Conservation (phyloP, 805 yeast species). For the Yamadazyma phyllophila region DNA sequence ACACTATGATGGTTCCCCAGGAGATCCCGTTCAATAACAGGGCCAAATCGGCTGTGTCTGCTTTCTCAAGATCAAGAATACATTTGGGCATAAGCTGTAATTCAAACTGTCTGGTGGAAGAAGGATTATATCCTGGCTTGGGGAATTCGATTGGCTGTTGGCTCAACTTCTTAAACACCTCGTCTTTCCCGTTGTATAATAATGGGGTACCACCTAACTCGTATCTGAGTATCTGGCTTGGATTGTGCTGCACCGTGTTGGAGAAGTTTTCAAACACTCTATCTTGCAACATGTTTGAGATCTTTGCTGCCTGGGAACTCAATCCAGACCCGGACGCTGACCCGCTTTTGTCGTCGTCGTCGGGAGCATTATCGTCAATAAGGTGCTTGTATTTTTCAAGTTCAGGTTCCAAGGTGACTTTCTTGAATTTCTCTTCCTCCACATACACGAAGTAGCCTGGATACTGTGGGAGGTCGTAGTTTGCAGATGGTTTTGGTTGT, state of each 20-base stretch:
- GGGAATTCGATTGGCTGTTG: conserved; percentile 41
- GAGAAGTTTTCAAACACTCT: conserved; percentile 77
- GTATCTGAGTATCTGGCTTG: conserved; percentile 83
- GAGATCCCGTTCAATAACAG: conserved; percentile 79
- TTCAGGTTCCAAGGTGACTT: conserved; percentile 52
- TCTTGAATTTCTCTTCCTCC: conserved; percentile 65
- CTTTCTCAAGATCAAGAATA: conserved; percentile 74
- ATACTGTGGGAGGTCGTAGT: conserved; percentile 41
- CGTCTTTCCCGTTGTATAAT: conserved; percentile 64
- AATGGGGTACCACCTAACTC: conserved; percentile 78
- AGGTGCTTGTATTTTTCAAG: conserved; percentile 44
- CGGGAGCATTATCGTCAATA: conserved; percentile 50
- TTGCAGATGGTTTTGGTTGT: conserved; percentile 5
- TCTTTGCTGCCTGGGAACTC: conserved; percentile 24
- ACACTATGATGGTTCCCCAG: conserved; percentile 92
- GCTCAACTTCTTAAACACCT: conserved; percentile 35
- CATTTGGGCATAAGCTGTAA: conserved; percentile 93
- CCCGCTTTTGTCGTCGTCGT: conserved; percentile 20
- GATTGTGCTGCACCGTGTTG: conserved; percentile 73
- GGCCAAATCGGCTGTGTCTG: conserved; percentile 23
- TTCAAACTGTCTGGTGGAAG: conserved; percentile 66
- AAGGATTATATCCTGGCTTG: conserved; percentile 57
- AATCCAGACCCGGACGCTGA: conserved; percentile 9
- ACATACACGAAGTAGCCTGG: conserved; percentile 70
- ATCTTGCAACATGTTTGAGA: conserved; percentile 57